Evolutionary conservation across 495 filamentous ascomycete species (phyloP), one percentile per base, ranked within the genome.

Genomic region (Corynascus novoguineensis): DNA sequence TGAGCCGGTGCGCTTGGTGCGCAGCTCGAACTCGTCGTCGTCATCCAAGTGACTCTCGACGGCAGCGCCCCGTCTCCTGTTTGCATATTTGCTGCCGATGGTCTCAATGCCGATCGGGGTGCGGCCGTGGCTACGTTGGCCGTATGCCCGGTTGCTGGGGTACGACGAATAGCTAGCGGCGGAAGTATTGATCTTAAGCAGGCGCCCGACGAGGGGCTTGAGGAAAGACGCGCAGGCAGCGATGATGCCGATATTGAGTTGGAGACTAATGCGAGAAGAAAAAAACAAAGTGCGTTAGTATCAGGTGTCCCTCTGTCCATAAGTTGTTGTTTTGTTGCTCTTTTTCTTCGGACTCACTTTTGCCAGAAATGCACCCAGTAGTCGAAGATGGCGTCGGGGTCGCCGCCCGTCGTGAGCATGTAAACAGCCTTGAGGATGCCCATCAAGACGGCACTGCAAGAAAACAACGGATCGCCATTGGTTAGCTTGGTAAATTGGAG

Each of bases 211-310:
- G 51, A 53, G 51, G 15, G 51, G 51, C 28, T 53, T 53, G 40
- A 53, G 51, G 38, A 53, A 53, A 1, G 37, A 44, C 7, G 51
- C 51, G 51, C 51, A 53, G 37, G 51, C 51, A 0, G 51, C 51
- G 38, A 53, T 53, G 51, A 53, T 44, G 51, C 51, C 51, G 28
- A 53, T 44, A 25, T 53, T 45, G 38, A 53, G 51, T n/a, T 53
- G 51, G 10, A 53, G 38, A 11, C 50, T 53, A 25, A 11, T 15
- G 0, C n/a, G 24, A 7, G 0, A 24, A 22, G 5, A 15, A 29
- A 6, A 50, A 50, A 12, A 10, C 29, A 14, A 12, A 5, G 19
- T 2, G n/a, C 19, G 49, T 51, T 0, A 51, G 49, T 19, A 51
- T 51, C 21, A 10, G 19, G 9, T 6, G 15, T 24, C 21, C n/a